phyloP scores from a whole-genome alignment of 805 yeast genomes.

The Saccharomyces kudriavzevii region DNA sequence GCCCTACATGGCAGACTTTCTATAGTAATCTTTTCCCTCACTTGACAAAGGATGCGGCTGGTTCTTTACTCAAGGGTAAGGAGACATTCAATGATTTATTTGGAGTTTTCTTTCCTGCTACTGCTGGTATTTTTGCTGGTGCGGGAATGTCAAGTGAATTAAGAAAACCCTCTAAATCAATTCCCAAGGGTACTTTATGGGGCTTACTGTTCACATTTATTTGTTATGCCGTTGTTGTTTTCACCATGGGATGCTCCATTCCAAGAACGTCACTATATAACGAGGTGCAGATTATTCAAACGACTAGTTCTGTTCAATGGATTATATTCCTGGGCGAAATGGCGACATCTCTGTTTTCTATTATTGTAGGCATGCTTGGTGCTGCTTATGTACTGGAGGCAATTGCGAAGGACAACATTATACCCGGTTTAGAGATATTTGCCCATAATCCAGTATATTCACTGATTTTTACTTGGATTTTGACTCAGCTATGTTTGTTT shows the following conservation, averaged over 20 bases:
- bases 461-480: conserved; percentile 65
- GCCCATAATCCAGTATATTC: conserved; percentile 60
- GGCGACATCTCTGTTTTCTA: conserved; percentile 84
- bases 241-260: conserved; percentile 69
- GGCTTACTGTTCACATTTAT: conserved; percentile 73
- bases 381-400: conserved; percentile 90
- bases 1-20: conserved; percentile 63
- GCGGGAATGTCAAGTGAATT: conserved; percentile 98
- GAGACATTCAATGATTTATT: conserved; percentile 82
- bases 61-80: conserved; percentile 51
- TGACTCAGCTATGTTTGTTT: conserved; percentile 78
- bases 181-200: conserved; percentile 88
- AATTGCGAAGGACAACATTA: conserved; percentile 74
- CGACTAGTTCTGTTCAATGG: conserved; percentile 59
- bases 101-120: conserved; percentile 96
- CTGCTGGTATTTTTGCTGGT: conserved; percentile 97
- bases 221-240: conserved; percentile 70
- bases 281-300: conserved; percentile 81
- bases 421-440: conserved; percentile 70
- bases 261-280: conserved; percentile 69
- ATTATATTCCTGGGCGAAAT: conserved; percentile 82
- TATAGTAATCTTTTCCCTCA: conserved; percentile 63
- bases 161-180: conserved; percentile 73
- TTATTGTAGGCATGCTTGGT: conserved; percentile 92
- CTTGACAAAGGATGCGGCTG: conserved; percentile 88